A percentile compares a stretch with the other conserved stretches of the same genome.
Evolutionary conservation across 495 filamentous ascomycete genomes (phyloP).

Genomic region (Aspergillus heteromorphus): DNA sequence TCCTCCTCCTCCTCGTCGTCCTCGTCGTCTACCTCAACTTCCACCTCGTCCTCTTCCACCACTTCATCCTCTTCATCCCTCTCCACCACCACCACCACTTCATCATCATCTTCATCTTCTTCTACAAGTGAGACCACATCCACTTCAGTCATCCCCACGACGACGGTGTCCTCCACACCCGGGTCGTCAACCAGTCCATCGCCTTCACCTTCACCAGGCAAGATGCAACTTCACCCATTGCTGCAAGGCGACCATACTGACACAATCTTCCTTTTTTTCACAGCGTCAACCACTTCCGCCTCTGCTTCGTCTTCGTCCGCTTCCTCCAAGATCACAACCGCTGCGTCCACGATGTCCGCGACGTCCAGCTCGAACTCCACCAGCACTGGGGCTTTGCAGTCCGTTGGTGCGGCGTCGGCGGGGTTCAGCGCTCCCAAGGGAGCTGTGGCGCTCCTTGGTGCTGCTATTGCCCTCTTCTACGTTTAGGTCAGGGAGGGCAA

Average conservation of each 20-base stretch:
- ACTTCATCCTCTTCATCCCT: background rate
- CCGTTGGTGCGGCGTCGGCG: background rate
- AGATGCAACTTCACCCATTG: background rate
- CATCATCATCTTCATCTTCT: background rate
- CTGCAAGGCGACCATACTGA: background rate
- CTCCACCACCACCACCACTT: background rate
- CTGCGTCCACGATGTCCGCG: no score
- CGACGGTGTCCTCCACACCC: background rate
- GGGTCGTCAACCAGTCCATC: background rate
- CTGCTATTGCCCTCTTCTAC: background rate
- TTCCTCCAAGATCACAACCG: no score
- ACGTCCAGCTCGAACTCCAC: background rate
- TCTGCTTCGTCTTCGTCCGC: background rate
- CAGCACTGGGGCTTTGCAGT: background rate
- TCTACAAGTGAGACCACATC: background rate
- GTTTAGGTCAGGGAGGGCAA: no score
- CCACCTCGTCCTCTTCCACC: background rate
- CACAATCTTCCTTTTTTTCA: background rate
- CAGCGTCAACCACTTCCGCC: background rate
- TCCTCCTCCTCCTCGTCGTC: background rate
- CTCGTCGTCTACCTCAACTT: background rate
- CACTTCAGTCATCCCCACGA: background rate
- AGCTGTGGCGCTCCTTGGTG: background rate
- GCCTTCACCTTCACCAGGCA: background rate
- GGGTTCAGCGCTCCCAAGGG: background rate